Conservation (phyloP, 495 filamentous ascomycete genomes). For the Pseudotulostoma volvatum region DNA sequence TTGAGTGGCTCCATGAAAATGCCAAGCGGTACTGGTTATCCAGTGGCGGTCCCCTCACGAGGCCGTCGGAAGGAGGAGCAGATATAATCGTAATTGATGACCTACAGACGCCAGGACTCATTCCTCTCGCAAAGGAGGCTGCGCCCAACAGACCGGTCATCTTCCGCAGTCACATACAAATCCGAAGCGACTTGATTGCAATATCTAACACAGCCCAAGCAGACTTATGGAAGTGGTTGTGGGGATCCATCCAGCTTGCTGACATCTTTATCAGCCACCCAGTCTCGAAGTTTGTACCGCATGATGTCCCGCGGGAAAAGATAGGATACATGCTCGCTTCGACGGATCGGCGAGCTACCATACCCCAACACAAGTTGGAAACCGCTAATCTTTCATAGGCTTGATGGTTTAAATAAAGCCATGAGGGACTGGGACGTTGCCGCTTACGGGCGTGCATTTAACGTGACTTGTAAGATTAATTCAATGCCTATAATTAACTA, state of each 20-base stretch:
- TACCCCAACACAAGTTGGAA: neutral
- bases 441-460: constrained; percentile 66
- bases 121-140: constrained; percentile 54
- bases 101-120: constrained; percentile 74
- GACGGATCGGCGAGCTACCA: constrained; percentile 50
- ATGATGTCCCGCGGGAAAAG: constrained; percentile 44
- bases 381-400: constrained; percentile 28
- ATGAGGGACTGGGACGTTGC: constrained; percentile 57
- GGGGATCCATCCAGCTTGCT: constrained; percentile 49
- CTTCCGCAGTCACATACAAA: constrained; percentile 70
- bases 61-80: constrained; percentile 55
- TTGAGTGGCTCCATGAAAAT: constrained; percentile 64
- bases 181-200: constrained; percentile 56
- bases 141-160: constrained; percentile 65
- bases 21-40: constrained; percentile 62
- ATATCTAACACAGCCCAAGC: constrained; percentile 47
- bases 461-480: constrained; percentile 38
- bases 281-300: constrained; percentile 60
- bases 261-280: constrained; percentile 82
- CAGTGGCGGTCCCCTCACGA: constrained; percentile 48
- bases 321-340: constrained; percentile 71
- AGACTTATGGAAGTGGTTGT: constrained; percentile 65
- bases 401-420: constrained; percentile 74
- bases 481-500: constrained; percentile 46
- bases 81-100: constrained; percentile 73